Evolutionary conservation across 1,284 basidiomycete genomes (phyloP).

Genomic region (Melampsora abietis-canadensis): DNA sequence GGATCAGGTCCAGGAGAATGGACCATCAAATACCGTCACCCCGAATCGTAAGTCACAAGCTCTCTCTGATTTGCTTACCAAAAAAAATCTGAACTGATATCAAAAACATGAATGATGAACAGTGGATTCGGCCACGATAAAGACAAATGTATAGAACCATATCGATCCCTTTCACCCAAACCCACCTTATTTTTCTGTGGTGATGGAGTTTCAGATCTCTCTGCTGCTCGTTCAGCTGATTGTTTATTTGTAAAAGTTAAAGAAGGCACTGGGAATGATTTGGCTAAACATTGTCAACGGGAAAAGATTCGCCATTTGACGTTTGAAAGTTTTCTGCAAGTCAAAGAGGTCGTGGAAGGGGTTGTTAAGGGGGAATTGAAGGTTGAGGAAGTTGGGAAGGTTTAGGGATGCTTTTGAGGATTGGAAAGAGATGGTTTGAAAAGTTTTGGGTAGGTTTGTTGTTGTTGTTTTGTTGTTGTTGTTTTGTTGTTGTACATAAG

Average conservation of each 20-base stretch:
- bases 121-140: conserved; percentile 90
- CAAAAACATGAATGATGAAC: too few species aligned
- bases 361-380: conserved; percentile 62
- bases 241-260: conserved; percentile 83
- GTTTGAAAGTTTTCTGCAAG: conserved; percentile 53
- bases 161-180: conserved; percentile 65
- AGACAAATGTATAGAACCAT: conserved; percentile 82
- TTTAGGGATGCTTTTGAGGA: not conserved
- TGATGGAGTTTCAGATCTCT: conserved; percentile 77
- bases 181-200: conserved; percentile 91
- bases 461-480: too few species aligned
- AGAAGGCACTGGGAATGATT: conserved; percentile 73
- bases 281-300: conserved; percentile 68
- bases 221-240: conserved; percentile 82
- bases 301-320: conserved; percentile 54
- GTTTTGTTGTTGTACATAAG: too few species aligned
- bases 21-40: conserved; percentile 82
- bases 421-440: not conserved
- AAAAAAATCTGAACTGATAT: too few species aligned
- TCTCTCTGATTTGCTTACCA: conserved; percentile 6
- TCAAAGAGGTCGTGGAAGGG: conserved; percentile 59
- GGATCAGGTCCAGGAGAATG: conserved; percentile 65
- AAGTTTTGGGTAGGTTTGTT: not conserved
- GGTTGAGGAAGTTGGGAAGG: conserved; percentile 52
- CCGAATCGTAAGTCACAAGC: conserved; percentile 63